These are phyloP conservation scores for Amanita pseudoporphyria DNA, from an alignment of 768 basidiomycete genomes.

Conservation along the genomic window DNA sequence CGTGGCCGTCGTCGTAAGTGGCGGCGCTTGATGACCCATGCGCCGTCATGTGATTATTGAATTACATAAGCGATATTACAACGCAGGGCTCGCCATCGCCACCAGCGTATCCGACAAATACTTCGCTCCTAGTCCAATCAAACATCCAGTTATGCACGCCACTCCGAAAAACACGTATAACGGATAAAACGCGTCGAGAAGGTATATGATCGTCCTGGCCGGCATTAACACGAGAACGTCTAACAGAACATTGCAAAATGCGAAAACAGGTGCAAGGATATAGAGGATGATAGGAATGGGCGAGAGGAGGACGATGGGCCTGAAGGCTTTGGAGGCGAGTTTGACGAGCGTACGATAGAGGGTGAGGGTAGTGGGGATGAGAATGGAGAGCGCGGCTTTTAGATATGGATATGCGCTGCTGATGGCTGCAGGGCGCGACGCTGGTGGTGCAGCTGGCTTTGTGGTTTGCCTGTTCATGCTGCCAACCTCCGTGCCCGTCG, in stretches of 20 bases:
- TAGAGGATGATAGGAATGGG: constrained; percentile 26
- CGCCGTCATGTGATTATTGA: too few species aligned
- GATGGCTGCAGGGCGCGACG: background rate
- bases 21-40: too few species aligned
- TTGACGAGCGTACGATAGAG: constrained; percentile 1
- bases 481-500: too few species aligned
- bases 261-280: constrained; percentile 37
- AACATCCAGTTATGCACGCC: constrained; percentile 41
- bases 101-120: constrained; percentile 10
- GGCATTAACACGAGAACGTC: constrained; percentile 38
- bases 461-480: background rate
- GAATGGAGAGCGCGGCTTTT: background rate
- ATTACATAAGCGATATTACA: background rate
- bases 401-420: background rate
- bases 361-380: background rate
- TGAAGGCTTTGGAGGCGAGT: background rate
- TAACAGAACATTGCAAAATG: constrained; percentile 29
- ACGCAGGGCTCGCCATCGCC: background rate
- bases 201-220: constrained; percentile 24
- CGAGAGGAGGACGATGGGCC: constrained; percentile 15
- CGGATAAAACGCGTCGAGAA: constrained; percentile 39
- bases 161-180: constrained; percentile 47
- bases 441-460: background rate
- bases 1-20: too few species aligned
- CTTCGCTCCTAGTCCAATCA: constrained; percentile 30